Evolutionary conservation across 768 basidiomycete species (phyloP).

Genomic region (Lentinula raphanica): DNA sequence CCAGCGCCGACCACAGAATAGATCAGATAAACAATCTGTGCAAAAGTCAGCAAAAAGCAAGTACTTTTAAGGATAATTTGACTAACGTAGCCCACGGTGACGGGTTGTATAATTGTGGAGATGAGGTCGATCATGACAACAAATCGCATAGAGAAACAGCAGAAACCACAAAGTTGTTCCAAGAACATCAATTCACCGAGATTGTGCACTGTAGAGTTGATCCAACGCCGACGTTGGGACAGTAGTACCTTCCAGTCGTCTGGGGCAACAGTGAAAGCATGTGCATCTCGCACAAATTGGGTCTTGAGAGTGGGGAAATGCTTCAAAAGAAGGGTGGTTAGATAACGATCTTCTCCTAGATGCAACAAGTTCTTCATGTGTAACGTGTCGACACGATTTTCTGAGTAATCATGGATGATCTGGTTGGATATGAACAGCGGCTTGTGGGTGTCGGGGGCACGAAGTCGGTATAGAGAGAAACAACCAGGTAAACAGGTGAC

Average conservation of each 20-base stretch:
- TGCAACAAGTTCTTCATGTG: constrained; percentile 99
- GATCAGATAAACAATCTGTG: constrained; percentile 81
- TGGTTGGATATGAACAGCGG: constrained; percentile 90
- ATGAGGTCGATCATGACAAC: constrained; percentile 95
- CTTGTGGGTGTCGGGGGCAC: constrained; percentile 93
- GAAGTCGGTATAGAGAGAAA: constrained; percentile 94
- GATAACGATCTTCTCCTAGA: constrained; percentile 97
- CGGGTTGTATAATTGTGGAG: constrained; percentile 79
- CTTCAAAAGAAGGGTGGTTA: constrained; percentile 93
- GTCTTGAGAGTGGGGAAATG: constrained; percentile 94
- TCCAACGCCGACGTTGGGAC: constrained; percentile 98
- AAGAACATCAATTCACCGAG: constrained; percentile 88
- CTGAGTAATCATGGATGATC: constrained; percentile 88
- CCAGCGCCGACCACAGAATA: constrained; percentile 67
- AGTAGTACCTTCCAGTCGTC: constrained; percentile 92
- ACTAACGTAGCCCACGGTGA: constrained; percentile 86
- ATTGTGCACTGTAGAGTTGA: constrained; percentile 99
- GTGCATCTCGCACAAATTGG: constrained; percentile 91
- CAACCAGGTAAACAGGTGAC: constrained; percentile 99
- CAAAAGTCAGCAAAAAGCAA: constrained; percentile 7
- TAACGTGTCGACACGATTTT: constrained; percentile 93
- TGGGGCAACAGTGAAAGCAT: constrained; percentile 91
- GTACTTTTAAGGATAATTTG: not conserved
- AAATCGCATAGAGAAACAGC: constrained; percentile 99
- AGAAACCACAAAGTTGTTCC: constrained; percentile 92